phyloP scores from a whole-genome alignment of 129 eudicot species.

The Calendula officinalis region DNA sequence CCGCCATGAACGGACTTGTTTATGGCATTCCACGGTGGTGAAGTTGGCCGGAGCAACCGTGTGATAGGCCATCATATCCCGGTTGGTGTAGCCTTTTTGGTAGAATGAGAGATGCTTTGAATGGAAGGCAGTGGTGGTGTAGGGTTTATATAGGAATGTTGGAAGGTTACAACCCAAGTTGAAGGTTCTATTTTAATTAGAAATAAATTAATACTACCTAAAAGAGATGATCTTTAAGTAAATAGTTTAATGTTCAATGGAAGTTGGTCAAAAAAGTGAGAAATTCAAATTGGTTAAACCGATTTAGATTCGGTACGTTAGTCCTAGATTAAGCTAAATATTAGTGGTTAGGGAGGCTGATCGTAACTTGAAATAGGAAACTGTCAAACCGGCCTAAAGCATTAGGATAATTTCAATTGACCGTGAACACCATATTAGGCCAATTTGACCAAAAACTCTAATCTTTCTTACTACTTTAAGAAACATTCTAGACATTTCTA shows the following conservation, averaged over 20 bases:
- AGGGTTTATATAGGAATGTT: slow-evolving; percentile 40
- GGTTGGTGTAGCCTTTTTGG: background rate
- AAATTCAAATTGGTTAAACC: background rate
- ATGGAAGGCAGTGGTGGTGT: slow-evolving; percentile 29
- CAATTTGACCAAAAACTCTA: too few relatives aligned
- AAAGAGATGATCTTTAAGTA: background rate
- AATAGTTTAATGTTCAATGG: background rate
- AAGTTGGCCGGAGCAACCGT: slow-evolving; percentile 37
- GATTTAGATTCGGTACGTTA: background rate
- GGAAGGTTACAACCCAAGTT: slow-evolving; percentile 14
- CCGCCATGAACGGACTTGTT: slow-evolving; percentile 91
- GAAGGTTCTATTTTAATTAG: slow-evolving; percentile 1
- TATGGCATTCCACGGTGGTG: slow-evolving; percentile 80
- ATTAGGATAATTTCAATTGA: too few relatives aligned
- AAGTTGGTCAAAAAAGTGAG: background rate
- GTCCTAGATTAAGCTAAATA: too few relatives aligned
- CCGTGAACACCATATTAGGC: too few relatives aligned
- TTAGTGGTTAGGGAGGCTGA: background rate
- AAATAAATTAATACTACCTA: slow-evolving; percentile 3
- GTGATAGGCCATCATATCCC: slow-evolving; percentile 46
- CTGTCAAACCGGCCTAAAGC: slow-evolving; percentile 14
- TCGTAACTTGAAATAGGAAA: slow-evolving; percentile 1
- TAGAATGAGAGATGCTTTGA: slow-evolving; percentile 13
- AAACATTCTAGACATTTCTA: too few relatives aligned
- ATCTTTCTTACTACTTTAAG: too few relatives aligned